Base-by-base conservation (phyloP, 805 yeast genomes). In the Saccharomyces eubayanus region DNA sequence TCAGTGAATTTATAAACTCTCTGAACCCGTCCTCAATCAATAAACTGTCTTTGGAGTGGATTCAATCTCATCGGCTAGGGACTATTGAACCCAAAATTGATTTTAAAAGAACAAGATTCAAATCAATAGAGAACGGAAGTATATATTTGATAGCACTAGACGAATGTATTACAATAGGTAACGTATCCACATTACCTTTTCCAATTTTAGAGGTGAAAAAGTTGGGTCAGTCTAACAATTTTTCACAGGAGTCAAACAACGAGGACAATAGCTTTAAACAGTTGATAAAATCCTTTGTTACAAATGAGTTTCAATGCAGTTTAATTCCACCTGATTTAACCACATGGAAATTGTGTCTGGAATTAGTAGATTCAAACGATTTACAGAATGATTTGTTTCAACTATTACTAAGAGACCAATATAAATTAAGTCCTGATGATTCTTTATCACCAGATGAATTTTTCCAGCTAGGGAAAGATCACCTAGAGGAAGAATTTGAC, bases 1-100 rank as follows among this genome's bases (percentile, higher is more conserved):
- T 16, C 14, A 46, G 12, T 24, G 49, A 5, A 2, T 10, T 14
- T 27, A 49, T 52, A 43, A 48, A 53, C 2, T 12, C 49, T 6
- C 20, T 50, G 5, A 46, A 51, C 10, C 59, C 65, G 10, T 36
- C 43, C 6, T 16, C 43, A 16, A 31, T 66, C n/a, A 57, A 61
- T 31, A 66, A 62, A 49, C 29, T 59, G 6, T 56, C 64, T 14
- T n/a, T 62, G 2, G 70, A 68, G 28, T 67, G 71, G 71, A 31
- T 66, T 1, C 55, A 54, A 16, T 52, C 65, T 1, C 69, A 59
- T 49, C 52, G 60, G 16, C 48, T 63, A 46, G 49, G 52, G 27
- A 28, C 50, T 10, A 28, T 52, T 6, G 55, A 55, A 2, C 61
- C 62, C 2, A 30, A 20, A 6, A 57, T 65, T 16, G 46, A 53